phyloP scores from a whole-genome alignment of 2,329 filamentous ascomycete genomes.

The Xylaria sp. region DNA sequence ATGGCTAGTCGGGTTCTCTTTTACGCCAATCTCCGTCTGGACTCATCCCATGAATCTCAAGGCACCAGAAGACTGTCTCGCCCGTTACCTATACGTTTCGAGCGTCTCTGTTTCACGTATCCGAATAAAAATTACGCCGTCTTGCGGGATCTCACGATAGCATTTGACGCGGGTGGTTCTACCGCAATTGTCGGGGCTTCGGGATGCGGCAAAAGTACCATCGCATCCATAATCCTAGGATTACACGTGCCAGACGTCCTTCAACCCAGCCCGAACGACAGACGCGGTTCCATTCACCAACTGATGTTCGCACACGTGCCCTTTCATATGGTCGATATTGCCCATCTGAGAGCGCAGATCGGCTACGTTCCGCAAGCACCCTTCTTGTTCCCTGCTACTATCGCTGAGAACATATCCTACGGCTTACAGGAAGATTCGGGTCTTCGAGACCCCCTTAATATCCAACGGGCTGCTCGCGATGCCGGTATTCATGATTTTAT shows the following conservation, averaged over 20 bases:
- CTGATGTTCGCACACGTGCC: constrained; percentile 56
- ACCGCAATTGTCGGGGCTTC: constrained; percentile 78
- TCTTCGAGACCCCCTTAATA: constrained; percentile 39
- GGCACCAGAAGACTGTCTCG: constrained; percentile 36
- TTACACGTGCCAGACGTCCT: constrained; percentile 51
- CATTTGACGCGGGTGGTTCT: constrained; percentile 57
- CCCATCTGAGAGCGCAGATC: constrained; percentile 54
- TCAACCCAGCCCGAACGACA: background rate
- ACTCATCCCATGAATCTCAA: constrained; percentile 52
- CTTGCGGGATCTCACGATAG: constrained; percentile 61
- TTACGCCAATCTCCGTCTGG: constrained; percentile 55
- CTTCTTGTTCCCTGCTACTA: constrained; percentile 69
- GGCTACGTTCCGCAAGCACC: constrained; percentile 67
- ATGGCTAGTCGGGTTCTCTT: constrained; percentile 68
- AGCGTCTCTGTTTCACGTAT: constrained; percentile 65
- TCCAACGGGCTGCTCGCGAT: constrained; percentile 48
- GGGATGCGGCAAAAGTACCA: constrained; percentile 86
- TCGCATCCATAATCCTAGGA: constrained; percentile 67
- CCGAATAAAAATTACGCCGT: constrained; percentile 48
- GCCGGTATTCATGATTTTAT: constrained; percentile 75
- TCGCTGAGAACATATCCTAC: constrained; percentile 79
- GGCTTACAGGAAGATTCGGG: constrained; percentile 56
- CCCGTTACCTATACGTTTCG: constrained; percentile 47
- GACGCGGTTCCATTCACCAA: constrained; percentile 26
- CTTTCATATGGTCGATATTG: constrained; percentile 54